Evolutionary conservation across 805 yeast species (phyloP), one percentile per base, ranked within the genome.

Genomic region (Pichia ethanolica): DNA sequence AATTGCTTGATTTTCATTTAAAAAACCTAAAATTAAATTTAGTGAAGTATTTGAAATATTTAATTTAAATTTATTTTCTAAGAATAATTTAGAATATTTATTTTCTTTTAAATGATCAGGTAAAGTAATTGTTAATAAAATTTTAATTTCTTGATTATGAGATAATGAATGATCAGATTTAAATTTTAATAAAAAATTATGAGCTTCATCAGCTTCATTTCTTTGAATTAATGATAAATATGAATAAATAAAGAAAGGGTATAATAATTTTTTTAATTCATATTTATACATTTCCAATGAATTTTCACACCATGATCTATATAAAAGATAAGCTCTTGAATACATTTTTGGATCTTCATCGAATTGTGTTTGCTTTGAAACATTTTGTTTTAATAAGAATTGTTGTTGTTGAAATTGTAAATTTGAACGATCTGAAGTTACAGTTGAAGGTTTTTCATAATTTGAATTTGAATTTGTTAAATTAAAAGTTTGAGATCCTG

Each of bases 191-290:
- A 85, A 89, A 61, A 91, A 91, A 26, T 70, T 66, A 58, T 87
- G 80, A 7, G 96, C 95, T 47, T 78, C 75, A 20, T 71, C 64
- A 7, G 78, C 67, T 56, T 73, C 75, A 51, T 80, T 77, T 59
- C 86, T 83, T 41, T 79, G 71, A 25, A 91, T 80, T 50, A 93
- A 73, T 58, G 89, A 91, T 53, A 93, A 71, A 63, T 80, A 93
- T 59, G 89, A 79, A 65, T 91, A 96, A 46, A 91, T 84, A 67
- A 90, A 93, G n/a, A 93, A 74, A 6, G 99, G 99, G 64, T 86
- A 93, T 57, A 91, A 69, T 40, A 91, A 77, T 55, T 93, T 79
- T 49, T 83, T 78, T 52, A 93, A 73, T 66, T 93, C 97, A 14
- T 95, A 89, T 66, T 80, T 85, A 67, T 93, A 93, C 68, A 93